Evolutionary conservation across 1,284 basidiomycete species (phyloP).

Genomic region (Kwoniella shivajii): DNA sequence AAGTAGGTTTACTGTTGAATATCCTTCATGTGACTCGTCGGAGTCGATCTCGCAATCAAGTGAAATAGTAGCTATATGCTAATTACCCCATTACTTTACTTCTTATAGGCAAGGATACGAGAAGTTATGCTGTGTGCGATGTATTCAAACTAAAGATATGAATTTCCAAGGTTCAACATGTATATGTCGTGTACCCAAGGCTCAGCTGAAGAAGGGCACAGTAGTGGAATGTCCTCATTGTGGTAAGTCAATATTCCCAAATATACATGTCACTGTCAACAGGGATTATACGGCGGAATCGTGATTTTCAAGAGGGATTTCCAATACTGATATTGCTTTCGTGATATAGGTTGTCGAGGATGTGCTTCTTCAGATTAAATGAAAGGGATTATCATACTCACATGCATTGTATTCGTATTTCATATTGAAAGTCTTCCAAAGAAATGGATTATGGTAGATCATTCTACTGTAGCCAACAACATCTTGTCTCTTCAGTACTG

Average conservation of each 20-base stretch:
- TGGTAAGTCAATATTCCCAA: no score
- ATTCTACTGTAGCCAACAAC: no score
- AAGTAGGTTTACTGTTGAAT: constrained; percentile 50
- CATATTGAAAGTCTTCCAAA: background rate
- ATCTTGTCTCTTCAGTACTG: no score
- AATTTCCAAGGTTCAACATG: constrained; percentile 99
- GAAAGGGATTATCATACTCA: background rate
- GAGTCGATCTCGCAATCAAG: background rate
- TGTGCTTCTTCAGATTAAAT: constrained; percentile 39
- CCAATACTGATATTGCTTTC: background rate
- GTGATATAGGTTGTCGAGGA: constrained; percentile 35
- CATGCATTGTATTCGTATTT: constrained; percentile 12
- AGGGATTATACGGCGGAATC: no score
- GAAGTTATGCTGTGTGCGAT: constrained; percentile 94
- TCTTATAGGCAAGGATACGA: constrained; percentile 76
- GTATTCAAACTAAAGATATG: constrained; percentile 98
- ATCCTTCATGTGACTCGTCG: no score
- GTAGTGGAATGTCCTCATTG: constrained; percentile 98
- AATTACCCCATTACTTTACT: background rate
- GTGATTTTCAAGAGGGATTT: no score
- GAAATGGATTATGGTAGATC: no score
- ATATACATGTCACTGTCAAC: no score
- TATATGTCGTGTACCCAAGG: constrained; percentile 95
- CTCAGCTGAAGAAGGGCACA: constrained; percentile 83
- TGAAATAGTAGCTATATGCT: no score